Evolutionary conservation across 257 asterid species (phyloP).

Genomic region (Salvia hispanica): DNA sequence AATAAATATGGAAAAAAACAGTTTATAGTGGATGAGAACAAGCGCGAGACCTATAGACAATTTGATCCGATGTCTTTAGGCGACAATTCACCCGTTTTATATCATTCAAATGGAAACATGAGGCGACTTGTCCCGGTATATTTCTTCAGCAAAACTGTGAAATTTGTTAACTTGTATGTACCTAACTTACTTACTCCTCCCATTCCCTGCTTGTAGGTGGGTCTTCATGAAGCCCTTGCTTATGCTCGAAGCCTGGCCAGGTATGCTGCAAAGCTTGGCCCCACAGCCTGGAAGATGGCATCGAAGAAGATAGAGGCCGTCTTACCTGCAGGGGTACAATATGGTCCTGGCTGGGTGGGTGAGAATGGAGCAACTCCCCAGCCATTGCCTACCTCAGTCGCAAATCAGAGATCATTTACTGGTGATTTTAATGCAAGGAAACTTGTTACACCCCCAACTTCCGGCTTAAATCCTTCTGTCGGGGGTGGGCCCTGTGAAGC

Average conservation of each 20-base stretch:
- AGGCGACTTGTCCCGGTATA: conserved; percentile 78
- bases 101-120: conserved; percentile 49
- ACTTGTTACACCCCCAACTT: conserved; percentile 38
- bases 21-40: conserved; percentile 70
- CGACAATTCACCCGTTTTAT: conserved; percentile 43
- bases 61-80: conserved; percentile 45
- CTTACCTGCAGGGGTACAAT: conserved; percentile 75
- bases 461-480: conserved; percentile 41
- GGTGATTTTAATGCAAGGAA: conserved; percentile 46
- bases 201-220: conserved; percentile 55
- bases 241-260: conserved; percentile 90
- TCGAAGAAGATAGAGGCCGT: conserved; percentile 62
- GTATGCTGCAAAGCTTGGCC: conserved; percentile 89
- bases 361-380: conserved; percentile 50
- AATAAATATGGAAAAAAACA: conserved; percentile 88
- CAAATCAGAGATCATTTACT: conserved; percentile 43
- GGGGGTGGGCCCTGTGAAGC: conserved; percentile 42
- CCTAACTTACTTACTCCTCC: background rate
- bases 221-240: conserved; percentile 79
- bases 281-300: conserved; percentile 84
- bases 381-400: conserved; percentile 40
- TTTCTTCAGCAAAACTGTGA: conserved; percentile 23
- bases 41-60: conserved; percentile 76
- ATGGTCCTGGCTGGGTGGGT: conserved; percentile 99
- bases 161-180: background rate